Conservation (phyloP, 1,284 basidiomycete species). For the Violaceomyces palustris region DNA sequence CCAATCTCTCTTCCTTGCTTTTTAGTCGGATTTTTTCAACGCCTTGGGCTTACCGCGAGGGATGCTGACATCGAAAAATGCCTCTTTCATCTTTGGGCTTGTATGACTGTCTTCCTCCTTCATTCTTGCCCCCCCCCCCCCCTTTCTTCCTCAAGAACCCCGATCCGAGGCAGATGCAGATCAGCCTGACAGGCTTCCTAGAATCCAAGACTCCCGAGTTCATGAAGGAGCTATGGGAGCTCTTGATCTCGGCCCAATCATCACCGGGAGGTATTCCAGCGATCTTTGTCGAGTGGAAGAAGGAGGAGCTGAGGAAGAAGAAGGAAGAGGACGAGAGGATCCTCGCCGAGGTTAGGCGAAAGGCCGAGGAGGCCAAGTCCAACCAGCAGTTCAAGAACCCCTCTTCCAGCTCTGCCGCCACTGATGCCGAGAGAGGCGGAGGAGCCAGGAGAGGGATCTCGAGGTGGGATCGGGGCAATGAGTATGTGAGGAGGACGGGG, state of each 20-base stretch:
- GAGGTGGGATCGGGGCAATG: conserved; percentile 17
- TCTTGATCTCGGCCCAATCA: conserved; percentile 82
- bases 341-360: conserved; percentile 62
- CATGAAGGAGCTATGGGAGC: conserved; percentile 81
- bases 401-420: conserved; percentile 24
- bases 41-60: too few relatives aligned
- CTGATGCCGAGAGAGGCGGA: conserved; percentile 52
- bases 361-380: conserved; percentile 35
- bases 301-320: conserved; percentile 79
- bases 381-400: conserved; percentile 36
- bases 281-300: conserved; percentile 93
- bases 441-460: conserved; percentile 53
- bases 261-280: conserved; percentile 83
- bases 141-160: conserved; percentile 60
- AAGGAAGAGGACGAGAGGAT: conserved; percentile 65
- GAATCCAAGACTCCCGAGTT: conserved; percentile 69
- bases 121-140: not conserved
- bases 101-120: not conserved
- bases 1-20: not conserved
- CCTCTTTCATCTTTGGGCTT: too few relatives aligned
- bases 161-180: conserved; percentile 92
- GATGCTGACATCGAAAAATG: conserved; percentile 20
- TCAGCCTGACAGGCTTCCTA: conserved; percentile 86
- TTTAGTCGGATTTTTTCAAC: too few relatives aligned
- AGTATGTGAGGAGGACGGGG: conserved; percentile 1